phyloP scores from a whole-genome alignment of 164 flowering plant species.

The Macadamia integrifolia region DNA sequence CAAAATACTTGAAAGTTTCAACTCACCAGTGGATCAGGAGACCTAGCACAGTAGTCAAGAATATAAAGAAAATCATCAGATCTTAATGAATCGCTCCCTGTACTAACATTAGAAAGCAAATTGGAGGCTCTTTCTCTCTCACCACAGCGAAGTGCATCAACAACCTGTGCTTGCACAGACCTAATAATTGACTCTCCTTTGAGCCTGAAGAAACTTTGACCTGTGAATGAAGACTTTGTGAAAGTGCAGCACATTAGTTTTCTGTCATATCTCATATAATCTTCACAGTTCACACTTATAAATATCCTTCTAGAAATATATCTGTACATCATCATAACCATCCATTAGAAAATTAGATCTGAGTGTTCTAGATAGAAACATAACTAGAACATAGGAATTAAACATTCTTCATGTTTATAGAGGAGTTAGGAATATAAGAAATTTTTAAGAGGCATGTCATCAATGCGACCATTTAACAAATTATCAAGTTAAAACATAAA shows the following conservation, averaged over 20 bases:
- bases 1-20: not conserved
- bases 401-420: too few species aligned
- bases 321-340: not conserved
- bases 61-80: slow-evolving; percentile 46
- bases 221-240: slow-evolving; percentile 23
- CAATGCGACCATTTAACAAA: too few species aligned
- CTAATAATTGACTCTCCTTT: slow-evolving; percentile 16
- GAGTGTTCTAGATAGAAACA: too few species aligned
- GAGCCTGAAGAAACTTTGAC: slow-evolving; percentile 9
- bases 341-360: not conserved
- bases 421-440: too few species aligned
- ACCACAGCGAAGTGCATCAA: slow-evolving; percentile 61
- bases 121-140: slow-evolving; percentile 50
- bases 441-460: too few species aligned
- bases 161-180: slow-evolving; percentile 45
- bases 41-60: slow-evolving; percentile 58
- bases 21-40: slow-evolving; percentile 76
- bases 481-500: too few species aligned
- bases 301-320: too few species aligned
- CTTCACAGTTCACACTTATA: not conserved
- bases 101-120: slow-evolving; percentile 42
- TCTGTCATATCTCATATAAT: not conserved
- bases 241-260: not conserved
- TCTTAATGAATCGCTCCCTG: slow-evolving; percentile 17
- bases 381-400: too few species aligned